Conservation (phyloP, 805 yeast genomes). For the Priceomyces carsonii region DNA sequence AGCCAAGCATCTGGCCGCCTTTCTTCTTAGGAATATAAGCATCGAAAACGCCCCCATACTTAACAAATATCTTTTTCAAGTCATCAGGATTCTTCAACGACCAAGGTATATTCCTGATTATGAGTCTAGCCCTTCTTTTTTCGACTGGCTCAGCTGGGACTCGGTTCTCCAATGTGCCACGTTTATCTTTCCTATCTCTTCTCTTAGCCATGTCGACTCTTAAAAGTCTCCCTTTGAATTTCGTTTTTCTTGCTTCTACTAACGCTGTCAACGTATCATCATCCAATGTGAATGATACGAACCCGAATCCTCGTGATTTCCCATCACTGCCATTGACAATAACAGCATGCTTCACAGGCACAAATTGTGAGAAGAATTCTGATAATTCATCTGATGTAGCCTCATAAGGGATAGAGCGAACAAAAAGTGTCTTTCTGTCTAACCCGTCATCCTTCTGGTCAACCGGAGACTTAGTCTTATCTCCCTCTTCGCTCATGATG, state of each 20-base stretch:
- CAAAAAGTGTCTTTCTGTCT: constrained; percentile 72
- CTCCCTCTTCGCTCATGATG: constrained; percentile 5
- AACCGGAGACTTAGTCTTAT: not conserved
- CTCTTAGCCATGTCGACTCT: constrained; percentile 88
- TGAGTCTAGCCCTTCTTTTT: constrained; percentile 82
- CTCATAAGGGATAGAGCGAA: constrained; percentile 77
- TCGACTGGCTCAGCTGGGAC: constrained; percentile 45
- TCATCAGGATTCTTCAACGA: constrained; percentile 77
- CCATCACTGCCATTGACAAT: constrained; percentile 78
- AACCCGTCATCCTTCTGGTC: constrained; percentile 30
- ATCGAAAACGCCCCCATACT: constrained; percentile 84
- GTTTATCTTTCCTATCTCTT: constrained; percentile 69
- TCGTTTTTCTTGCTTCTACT: constrained; percentile 60
- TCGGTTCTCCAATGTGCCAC: constrained; percentile 9
- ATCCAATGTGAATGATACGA: constrained; percentile 82
- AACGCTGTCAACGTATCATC: constrained; percentile 84
- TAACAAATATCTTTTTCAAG: constrained; percentile 66
- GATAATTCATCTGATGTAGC: constrained; percentile 82
- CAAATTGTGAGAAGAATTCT: constrained; percentile 85
- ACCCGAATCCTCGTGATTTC: constrained; percentile 91
- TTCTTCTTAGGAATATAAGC: constrained; percentile 85
- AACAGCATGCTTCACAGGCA: constrained; percentile 94
- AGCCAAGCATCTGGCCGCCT: constrained; percentile 90
- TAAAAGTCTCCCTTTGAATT: constrained; percentile 64
- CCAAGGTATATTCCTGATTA: constrained; percentile 95